Base-by-base conservation (phyloP, 116 monocot species). In the Dioscorea cayenensis region DNA sequence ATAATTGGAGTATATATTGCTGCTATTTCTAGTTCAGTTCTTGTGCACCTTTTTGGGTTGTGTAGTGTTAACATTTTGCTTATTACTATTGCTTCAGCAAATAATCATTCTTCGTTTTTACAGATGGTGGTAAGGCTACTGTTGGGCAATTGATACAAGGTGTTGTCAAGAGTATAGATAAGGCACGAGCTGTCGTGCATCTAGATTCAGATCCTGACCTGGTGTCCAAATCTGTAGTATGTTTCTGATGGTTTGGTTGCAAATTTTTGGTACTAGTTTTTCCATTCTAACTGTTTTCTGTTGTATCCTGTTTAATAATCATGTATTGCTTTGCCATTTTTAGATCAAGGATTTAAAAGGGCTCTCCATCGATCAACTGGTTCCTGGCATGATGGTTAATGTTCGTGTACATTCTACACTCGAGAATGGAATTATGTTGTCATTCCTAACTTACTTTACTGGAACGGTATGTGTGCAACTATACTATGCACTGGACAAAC, bases 371-470 rank as follows among this genome's bases (percentile, higher is more conserved):
- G 97, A 97, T 68, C 82, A 84, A 76, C 75, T 97, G 66, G 71
- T 88, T 73, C 97, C 97, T 80, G 97, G 97, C 25, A 93, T 92
- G 90, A 79, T 97, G 93, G 90, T 97, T 48, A 88, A 83, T 90
- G 88, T 90, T 59, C 82, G 82, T 48, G 82, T 97, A 2, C 84
- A 82, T 72, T 82, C 88, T 62, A 70, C 66, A 38, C 80, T 97
- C 65, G 88, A 97, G 75, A 97, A 97, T 90, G 93, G 97, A 32
- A 64, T 97, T 71, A 88, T 90, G 86, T 68, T 97, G 48, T 88
- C 93, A 22, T 97, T 97, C 67, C 86, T 97, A 62, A 90, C 90
- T 76, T 92, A 93, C 76, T 97, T 97, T 79, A 90, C 90, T 35
- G 97, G 93, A 83, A 93, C 97, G 18, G 95, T 95, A 84, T 80